Evolutionary conservation across 805 yeast genomes (phyloP), one percentile per base, ranked within the genome.

Genomic region (Kodamaea hsintzibuensis): DNA sequence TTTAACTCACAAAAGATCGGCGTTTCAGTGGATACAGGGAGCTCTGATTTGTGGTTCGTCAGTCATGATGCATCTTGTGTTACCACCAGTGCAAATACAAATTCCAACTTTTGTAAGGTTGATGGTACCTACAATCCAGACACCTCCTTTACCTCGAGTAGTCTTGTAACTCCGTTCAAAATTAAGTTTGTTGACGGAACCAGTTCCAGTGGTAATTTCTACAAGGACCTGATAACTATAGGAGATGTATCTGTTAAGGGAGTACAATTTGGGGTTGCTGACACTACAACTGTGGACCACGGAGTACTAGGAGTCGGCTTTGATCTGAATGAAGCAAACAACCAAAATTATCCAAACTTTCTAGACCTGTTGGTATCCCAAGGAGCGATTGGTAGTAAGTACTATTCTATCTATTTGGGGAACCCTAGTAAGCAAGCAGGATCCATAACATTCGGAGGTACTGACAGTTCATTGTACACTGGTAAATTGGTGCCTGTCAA

Each of bases 401-500:
- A 50, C 17, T 59, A 55, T 38, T 55, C 62, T 4, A 38, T 60
- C 27, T 60, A 45, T 50, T 53, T 58, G 51, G 53, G 57, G 16
- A 33, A 50, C 22, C 51, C 50, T 2, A 33, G 35, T 1, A 52
- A 49, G 3, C 19, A 14, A 7, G 9, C 45, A n/a, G 62, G 63
- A 7, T 49, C 61, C 1, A 42, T 60, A 10, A 48, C 57, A 33
- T 60, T 60, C 37, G 63, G 63, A 7, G 63, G 61, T 8, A 55
- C 52, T 27, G 62, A 60, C 48, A 35, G 47, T 6, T 55, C 49
- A 38, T 59, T 59, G 54, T 59, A 57, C 51, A 9, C 47, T 14
- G 54, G 54, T 7, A 18, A 33, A 12, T 47, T 51, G 27, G 33
- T 16, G 4, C 35, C 38, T 8, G 33, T 51, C 7, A 17, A 25